These are phyloP conservation scores for Primulina tabacum DNA, from an alignment of 257 asterid genomes.

Conservation along the genomic window DNA sequence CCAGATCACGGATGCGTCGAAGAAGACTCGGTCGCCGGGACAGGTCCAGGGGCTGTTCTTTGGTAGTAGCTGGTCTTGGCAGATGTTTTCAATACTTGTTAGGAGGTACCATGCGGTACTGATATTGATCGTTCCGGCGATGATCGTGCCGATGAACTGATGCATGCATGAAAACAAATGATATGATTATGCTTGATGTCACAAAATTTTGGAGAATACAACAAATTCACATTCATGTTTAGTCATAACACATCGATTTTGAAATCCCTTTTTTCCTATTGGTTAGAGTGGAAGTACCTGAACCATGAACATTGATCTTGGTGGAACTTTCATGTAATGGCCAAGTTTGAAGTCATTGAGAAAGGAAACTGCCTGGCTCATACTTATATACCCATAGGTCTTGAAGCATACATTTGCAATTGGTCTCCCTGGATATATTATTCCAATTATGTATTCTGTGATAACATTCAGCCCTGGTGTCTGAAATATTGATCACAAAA, in stretches of 20 bases:
- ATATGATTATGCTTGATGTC: too few relatives aligned
- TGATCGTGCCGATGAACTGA: conserved; percentile 58
- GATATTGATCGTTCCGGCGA: conserved; percentile 62
- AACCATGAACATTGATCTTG: conserved; percentile 78
- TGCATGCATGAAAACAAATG: neutral
- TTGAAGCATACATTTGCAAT: conserved; percentile 87
- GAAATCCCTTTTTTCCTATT: too few relatives aligned
- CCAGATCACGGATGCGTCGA: conserved; percentile 75
- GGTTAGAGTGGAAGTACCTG: conserved; percentile 42
- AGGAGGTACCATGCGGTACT: conserved; percentile 63
- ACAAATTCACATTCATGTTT: too few relatives aligned
- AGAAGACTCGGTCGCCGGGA: conserved; percentile 58
- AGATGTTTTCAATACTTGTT: conserved; percentile 44
- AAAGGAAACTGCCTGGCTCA: conserved; percentile 70
- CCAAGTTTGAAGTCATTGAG: conserved; percentile 79
- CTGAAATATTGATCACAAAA: conserved; percentile 18
- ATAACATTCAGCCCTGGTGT: conserved; percentile 71
- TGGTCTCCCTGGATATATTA: conserved; percentile 67
- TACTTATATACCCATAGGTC: conserved; percentile 74
- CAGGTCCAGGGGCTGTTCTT: conserved; percentile 74
- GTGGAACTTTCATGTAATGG: conserved; percentile 83
- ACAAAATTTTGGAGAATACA: too few relatives aligned
- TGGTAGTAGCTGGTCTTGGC: conserved; percentile 52
- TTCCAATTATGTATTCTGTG: conserved; percentile 63
- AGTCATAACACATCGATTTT: too few relatives aligned